These are phyloP conservation scores for Phytophthora lateralis DNA, from an alignment of 352 stramenopile genomes.

Conservation along the genomic window DNA sequence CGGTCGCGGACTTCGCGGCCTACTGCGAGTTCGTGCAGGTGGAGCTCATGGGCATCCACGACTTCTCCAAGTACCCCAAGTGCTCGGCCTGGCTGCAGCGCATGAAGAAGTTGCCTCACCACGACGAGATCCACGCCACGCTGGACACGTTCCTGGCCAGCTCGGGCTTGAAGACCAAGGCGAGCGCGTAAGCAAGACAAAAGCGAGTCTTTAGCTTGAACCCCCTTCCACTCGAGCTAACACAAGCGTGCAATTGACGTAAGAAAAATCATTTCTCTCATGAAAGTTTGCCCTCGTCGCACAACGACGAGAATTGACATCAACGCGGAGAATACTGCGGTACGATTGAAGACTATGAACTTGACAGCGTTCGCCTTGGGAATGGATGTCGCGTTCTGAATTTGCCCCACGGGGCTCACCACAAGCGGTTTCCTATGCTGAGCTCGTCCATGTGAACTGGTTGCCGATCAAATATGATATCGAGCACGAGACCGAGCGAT, in stretches of 20 bases:
- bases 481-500: too few relatives aligned
- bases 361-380: background rate
- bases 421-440: too few relatives aligned
- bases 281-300: too few relatives aligned
- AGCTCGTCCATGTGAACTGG: too few relatives aligned
- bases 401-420: too few relatives aligned
- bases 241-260: background rate
- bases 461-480: too few relatives aligned
- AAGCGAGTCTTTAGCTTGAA: background rate
- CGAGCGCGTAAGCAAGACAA: slow-evolving; percentile 10
- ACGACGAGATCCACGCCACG: slow-evolving; percentile 42
- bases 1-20: slow-evolving; percentile 46
- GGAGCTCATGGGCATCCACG: slow-evolving; percentile 39
- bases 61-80: slow-evolving; percentile 36
- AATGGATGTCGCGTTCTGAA: too few relatives aligned
- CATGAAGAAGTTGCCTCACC: slow-evolving; percentile 39
- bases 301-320: too few relatives aligned
- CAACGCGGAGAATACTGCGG: too few relatives aligned
- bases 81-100: slow-evolving; percentile 33
- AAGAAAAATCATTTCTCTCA: background rate
- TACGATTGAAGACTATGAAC: background rate
- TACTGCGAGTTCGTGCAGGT: slow-evolving; percentile 53
- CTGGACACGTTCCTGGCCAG: slow-evolving; percentile 40
- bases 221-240: too few relatives aligned
- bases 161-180: slow-evolving; percentile 30